Evolutionary conservation across 169 alveolate genomes (phyloP), one percentile per base, ranked within the genome.

Genomic region (Cryptosporidium canis): DNA sequence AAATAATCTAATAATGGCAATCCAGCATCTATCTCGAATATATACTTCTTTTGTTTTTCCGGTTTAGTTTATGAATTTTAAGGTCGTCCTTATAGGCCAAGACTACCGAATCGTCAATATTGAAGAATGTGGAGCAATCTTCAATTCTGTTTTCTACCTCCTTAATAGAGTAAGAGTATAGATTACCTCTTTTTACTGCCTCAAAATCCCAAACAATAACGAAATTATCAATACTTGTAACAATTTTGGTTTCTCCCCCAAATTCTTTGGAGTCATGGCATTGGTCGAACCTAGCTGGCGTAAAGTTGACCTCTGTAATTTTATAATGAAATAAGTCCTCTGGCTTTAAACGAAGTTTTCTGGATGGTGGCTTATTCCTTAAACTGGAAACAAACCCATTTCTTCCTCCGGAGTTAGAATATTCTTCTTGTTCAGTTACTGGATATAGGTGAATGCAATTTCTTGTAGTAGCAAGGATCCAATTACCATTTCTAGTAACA

Each of bases 241-340:
- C 85, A 67, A 93, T 93, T 70, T 90, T 83, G n/a, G 90, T 85
- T 68, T 90, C 93, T 8, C 53, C 83, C 5, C 12, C 27, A 27
- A n/a, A 37, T 72, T 93, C 58, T 90, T 77, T 48, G 9, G 63
- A 44, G 58, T 90, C 68, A 21, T 70, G 84, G 33, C 68, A 35
- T 58, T 77, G 87, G 67, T 95, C 94, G 66, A 95, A 95, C 31
- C 85, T 92, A 5, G 97, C 97, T 31, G 94, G 92, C 6, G 95
- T 92, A 82, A 94, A 95, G 58, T 47, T 45, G 29, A 91, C 77
- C 41, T 72, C 90, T 29, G 85, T 66, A 33, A 95, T 70, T 33
- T 87, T 84, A 85, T 90, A 92, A 66, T 77, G 71, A 37, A 67
- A 85, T 31, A 94, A 21, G 72, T 95, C 97, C 24, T 83, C 83